Percentiles rank a stretch among this genome's conserved stretches.
Conservation (phyloP, 2,329 filamentous ascomycete species). For the Scytalidium sp. region DNA sequence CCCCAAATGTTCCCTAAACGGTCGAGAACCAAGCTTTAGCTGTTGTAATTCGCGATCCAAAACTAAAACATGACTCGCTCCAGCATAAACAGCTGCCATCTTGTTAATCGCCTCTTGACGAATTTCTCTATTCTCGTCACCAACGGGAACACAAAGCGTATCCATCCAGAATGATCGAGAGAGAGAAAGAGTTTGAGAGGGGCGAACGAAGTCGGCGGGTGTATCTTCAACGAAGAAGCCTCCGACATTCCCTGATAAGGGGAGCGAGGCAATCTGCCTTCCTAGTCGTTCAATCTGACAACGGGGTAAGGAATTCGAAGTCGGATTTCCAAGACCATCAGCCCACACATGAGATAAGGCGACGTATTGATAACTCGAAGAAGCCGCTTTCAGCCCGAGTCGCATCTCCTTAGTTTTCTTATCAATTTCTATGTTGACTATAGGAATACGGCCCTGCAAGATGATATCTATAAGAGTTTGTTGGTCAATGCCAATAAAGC, state of each 20-base stretch:
- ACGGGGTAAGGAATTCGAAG: conserved; percentile 3
- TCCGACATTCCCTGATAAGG: too few relatives aligned
- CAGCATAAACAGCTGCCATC: conserved; percentile 29
- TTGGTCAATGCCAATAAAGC: neutral
- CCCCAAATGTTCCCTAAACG: conserved; percentile 22
- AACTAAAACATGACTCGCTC: conserved; percentile 29
- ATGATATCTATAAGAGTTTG: conserved; percentile 4
- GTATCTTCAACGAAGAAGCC: too few relatives aligned
- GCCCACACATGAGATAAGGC: conserved; percentile 13
- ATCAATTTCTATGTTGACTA: neutral
- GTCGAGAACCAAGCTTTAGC: conserved; percentile 14
- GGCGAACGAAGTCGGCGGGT: neutral
- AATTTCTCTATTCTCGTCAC: conserved; percentile 9
- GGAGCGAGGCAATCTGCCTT: too few relatives aligned
- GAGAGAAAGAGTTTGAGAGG: neutral
- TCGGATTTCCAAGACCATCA: conserved; percentile 9
- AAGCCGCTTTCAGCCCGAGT: conserved; percentile 18
- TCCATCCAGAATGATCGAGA: conserved; percentile 32
- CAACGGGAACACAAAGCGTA: conserved; percentile 29
- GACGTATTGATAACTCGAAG: conserved; percentile 11
- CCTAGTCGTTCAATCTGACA: conserved; percentile 7
- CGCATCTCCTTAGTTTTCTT: conserved; percentile 6
- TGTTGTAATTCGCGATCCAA: conserved; percentile 24
- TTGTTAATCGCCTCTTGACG: conserved; percentile 26
- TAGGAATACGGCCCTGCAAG: neutral